Percentiles rank a stretch among this genome's conserved stretches.
These are phyloP conservation scores for Syzygium malaccense DNA, from an alignment of 441 rosid genomes.

Conservation along the genomic window DNA sequence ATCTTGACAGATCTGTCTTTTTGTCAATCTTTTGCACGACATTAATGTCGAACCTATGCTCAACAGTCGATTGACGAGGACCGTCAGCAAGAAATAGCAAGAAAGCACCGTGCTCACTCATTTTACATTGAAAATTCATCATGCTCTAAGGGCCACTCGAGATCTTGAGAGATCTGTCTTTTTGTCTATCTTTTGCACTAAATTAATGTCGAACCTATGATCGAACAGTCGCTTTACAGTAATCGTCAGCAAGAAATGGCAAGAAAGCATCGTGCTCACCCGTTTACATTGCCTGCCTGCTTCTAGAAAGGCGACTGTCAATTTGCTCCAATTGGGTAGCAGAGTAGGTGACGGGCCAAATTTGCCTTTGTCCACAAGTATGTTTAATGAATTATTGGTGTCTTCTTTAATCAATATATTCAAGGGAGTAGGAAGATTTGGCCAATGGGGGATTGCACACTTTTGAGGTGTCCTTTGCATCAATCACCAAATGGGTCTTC, in stretches of 20 bases:
- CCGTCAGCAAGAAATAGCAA: too few species aligned
- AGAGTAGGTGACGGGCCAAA: background rate
- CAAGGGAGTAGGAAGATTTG: background rate
- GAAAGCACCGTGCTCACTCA: too few species aligned
- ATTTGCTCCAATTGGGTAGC: background rate
- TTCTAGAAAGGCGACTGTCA: background rate
- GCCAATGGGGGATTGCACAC: background rate
- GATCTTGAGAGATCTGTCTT: background rate
- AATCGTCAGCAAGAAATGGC: background rate
- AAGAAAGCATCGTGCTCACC: background rate
- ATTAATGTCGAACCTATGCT: too few species aligned
- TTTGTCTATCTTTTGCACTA: background rate
- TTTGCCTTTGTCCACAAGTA: background rate
- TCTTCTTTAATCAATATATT: background rate
- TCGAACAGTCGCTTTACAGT: background rate
- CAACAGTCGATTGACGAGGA: too few species aligned
- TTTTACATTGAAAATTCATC: background rate
- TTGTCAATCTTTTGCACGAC: too few species aligned
- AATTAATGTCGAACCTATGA: background rate
- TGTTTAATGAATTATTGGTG: background rate
- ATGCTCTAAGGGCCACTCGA: background rate
- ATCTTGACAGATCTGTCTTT: too few species aligned
- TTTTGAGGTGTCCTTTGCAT: background rate
- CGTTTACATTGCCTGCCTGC: background rate
- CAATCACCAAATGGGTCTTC: background rate